A percentile compares a stretch with the other conserved stretches of the same genome.
These are phyloP conservation scores for Monascus ruber DNA, from an alignment of 2,329 filamentous ascomycete species.

Conservation along the genomic window DNA sequence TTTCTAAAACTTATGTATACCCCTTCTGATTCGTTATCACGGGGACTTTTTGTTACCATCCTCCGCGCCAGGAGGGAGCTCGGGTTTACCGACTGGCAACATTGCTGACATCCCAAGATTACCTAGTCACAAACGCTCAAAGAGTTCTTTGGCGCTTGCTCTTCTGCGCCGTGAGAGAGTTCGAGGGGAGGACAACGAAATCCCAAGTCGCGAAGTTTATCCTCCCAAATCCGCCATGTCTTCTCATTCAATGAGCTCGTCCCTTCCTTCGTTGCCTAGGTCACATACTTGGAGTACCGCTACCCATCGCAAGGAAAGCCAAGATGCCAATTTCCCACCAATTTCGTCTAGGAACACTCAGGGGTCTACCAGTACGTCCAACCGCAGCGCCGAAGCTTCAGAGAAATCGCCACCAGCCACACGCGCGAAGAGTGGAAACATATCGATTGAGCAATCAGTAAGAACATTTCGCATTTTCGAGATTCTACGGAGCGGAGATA, in stretches of 20 bases:
- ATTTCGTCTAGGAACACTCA: constrained; percentile 13
- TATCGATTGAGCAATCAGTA: constrained; percentile 81
- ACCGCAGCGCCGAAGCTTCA: constrained; percentile 13
- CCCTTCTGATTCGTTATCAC: no score
- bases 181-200: constrained; percentile 31
- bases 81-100: no score
- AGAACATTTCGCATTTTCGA: constrained; percentile 92
- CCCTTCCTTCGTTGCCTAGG: constrained; percentile 15
- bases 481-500: constrained; percentile 80
- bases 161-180: constrained; percentile 43
- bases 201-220: constrained; percentile 11
- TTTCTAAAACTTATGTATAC: no score
- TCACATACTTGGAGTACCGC: constrained; percentile 17
- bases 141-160: constrained; percentile 43
- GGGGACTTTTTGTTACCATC: no score
- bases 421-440: constrained; percentile 21
- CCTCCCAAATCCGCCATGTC: constrained; percentile 16
- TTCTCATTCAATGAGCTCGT: constrained; percentile 15
- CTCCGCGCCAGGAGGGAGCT: no score
- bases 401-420: constrained; percentile 24
- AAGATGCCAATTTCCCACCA: constrained; percentile 12
- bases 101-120: constrained; percentile 17
- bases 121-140: constrained; percentile 41
- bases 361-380: constrained; percentile 14
- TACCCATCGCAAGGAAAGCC: constrained; percentile 18